These are phyloP conservation scores for Schwanniomyces etchellsii DNA, from an alignment of 1,139 yeast species.

Conservation along the genomic window DNA sequence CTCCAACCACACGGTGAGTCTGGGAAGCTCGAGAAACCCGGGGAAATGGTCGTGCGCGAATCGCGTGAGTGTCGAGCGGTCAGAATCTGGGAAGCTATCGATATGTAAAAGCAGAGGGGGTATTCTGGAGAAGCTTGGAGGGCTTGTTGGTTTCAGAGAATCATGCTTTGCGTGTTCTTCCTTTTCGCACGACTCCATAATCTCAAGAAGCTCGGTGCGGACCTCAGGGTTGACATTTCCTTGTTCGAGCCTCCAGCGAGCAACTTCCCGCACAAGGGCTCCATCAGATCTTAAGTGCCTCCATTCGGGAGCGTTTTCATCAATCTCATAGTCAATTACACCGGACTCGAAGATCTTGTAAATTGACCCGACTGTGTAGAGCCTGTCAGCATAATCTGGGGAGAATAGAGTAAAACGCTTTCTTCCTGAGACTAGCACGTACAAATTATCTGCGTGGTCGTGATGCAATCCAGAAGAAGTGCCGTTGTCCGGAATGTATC, in stretches of 20 bases:
- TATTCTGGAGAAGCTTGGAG: constrained; percentile 61
- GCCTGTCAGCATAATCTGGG: constrained; percentile 52
- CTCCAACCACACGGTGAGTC: constrained; percentile 40
- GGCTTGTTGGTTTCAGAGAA: constrained; percentile 31
- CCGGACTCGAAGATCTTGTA: constrained; percentile 51
- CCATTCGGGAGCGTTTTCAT: constrained; percentile 56
- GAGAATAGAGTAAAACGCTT: constrained; percentile 63
- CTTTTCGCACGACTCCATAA: constrained; percentile 13
- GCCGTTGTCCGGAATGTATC: constrained; percentile 47
- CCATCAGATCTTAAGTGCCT: constrained; percentile 57
- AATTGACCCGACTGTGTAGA: constrained; percentile 58
- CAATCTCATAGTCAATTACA: constrained; percentile 52
- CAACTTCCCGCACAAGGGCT: constrained; percentile 44
- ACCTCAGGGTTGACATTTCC: constrained; percentile 7
- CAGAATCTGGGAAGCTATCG: constrained; percentile 38
- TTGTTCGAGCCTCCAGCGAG: constrained; percentile 26
- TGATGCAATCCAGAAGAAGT: constrained; percentile 75
- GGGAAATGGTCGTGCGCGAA: constrained; percentile 39
- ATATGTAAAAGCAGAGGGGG: constrained; percentile 61
- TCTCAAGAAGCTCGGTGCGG: constrained; percentile 5
- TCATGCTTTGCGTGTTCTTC: constrained; percentile 6
- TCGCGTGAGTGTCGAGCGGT: constrained; percentile 18
- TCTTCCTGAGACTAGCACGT: constrained; percentile 53
- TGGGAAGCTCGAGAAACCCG: constrained; percentile 33
- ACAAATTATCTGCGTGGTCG: constrained; percentile 73